Base-by-base conservation (phyloP, 495 filamentous ascomycete species). In the Hyaloscypha finlandica region DNA sequence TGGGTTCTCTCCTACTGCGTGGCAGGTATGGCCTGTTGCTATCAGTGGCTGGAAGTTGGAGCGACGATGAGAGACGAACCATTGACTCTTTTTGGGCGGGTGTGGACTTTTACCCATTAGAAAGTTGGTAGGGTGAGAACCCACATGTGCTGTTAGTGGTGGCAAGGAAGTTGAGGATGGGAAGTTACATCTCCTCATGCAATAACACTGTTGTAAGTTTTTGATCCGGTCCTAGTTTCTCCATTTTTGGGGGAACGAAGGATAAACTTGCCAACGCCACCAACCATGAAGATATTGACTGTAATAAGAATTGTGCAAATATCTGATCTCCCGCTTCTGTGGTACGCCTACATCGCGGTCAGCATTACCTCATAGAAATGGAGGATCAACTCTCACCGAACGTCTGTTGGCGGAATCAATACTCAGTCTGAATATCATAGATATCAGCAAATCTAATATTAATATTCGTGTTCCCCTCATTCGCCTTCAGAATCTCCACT, bases 201-300 rank as follows among this genome's bases (percentile, higher is more conserved):
- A 35, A 66, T 66, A 12, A 56, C 48, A 20, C 52, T 66, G 56
- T 66, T 66, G 29, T 66, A 66, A 0, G 63, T 66, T 52, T 59
- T 48, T 55, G 12, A 16, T 25, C 6, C 20, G 2, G 25, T 1
- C 6, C 32, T 57, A 57, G 54, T 32, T 37, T 8, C 6, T 25
- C 6, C 16, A 20, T 57, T 6, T 6, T 16, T 9, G 22, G 14
- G 32, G n/a, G 16, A 8, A 16, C 19, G 9, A 25, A 25, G 8
- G n/a, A 57, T 30, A 6, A 6, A 64, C 61, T 64, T 32, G 55
- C 61, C 29, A 32, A 66, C 64, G 4, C 64, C 64, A 20, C 57
- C 56, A 60, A 66, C 60, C 31, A 60, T 22, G 39, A 66, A 66
- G 30, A 66, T 60, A n/a, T 20, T 66, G 60, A 25, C 56, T 3